Conservation (phyloP, 257 asterid species). For the Penstemon eatonii region DNA sequence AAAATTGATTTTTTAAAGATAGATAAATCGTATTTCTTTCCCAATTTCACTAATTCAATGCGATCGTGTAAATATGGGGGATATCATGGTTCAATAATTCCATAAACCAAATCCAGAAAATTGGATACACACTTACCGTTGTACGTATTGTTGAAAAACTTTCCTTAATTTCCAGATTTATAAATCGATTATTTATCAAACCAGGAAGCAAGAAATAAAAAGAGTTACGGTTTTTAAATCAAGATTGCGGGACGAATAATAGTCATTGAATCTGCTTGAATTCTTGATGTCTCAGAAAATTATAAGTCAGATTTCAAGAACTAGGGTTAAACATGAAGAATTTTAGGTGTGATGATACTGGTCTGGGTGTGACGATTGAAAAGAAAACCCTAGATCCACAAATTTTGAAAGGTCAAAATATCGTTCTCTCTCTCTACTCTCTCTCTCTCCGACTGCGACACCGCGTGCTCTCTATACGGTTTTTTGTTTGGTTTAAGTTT, state of each 20-base stretch:
- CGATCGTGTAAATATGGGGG: slow-evolving; percentile 40
- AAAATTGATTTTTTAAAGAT: not conserved
- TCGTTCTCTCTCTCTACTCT: slow-evolving; percentile 8
- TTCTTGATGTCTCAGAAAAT: slow-evolving; percentile 27
- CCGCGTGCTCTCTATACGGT: not conserved
- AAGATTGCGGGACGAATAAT: slow-evolving; percentile 27
- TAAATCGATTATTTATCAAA: slow-evolving; percentile 32
- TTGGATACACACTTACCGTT: not conserved
- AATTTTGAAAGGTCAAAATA: slow-evolving; percentile 26
- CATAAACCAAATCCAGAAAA: slow-evolving; percentile 33
- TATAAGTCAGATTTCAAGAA: slow-evolving; percentile 33
- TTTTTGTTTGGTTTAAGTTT: not conserved
- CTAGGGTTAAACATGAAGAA: slow-evolving; percentile 34
- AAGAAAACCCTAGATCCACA: slow-evolving; percentile 70
- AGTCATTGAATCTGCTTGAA: slow-evolving; percentile 5
- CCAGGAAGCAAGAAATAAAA: slow-evolving; percentile 13
- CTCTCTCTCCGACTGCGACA: not conserved
- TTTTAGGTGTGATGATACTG: slow-evolving; percentile 29
- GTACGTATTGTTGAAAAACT: slow-evolving; percentile 3
- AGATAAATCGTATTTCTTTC: slow-evolving; percentile 19
- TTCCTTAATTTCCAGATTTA: slow-evolving; percentile 44
- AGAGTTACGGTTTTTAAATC: slow-evolving; percentile 38
- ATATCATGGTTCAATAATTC: slow-evolving; percentile 29
- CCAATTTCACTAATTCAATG: slow-evolving; percentile 35
- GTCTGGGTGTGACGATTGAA: slow-evolving; percentile 34